These are phyloP conservation scores for Metschnikowia rubicola DNA, from an alignment of 805 yeast species.

Conservation along the genomic window DNA sequence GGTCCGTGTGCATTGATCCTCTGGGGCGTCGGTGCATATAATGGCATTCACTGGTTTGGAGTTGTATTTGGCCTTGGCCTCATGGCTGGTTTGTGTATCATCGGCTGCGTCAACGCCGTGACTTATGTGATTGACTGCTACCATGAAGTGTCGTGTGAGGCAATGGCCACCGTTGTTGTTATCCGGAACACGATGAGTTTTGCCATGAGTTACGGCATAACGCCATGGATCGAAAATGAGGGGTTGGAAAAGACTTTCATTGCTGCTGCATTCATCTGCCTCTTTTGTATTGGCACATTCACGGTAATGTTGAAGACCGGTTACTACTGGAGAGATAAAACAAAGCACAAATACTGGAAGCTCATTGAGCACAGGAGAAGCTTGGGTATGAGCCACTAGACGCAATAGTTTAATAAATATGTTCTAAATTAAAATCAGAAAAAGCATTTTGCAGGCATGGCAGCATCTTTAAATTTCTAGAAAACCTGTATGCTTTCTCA, in stretches of 20 bases:
- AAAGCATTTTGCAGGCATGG: too few relatives aligned
- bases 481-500: too few relatives aligned
- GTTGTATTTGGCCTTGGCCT: conserved; percentile 25
- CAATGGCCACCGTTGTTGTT: conserved; percentile 48
- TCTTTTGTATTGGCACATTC: conserved; percentile 46
- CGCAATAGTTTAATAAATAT: too few relatives aligned
- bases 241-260: conserved; percentile 58
- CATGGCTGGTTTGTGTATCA: conserved; percentile 20
- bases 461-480: too few relatives aligned
- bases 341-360: conserved; percentile 33
- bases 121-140: conserved; percentile 27
- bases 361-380: conserved; percentile 21
- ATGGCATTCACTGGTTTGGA: conserved; percentile 24
- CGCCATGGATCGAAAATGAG: conserved; percentile 51
- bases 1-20: conserved; percentile 18
- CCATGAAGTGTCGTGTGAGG: conserved; percentile 27
- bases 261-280: conserved; percentile 50
- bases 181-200: conserved; percentile 59
- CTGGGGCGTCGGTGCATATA: conserved; percentile 24
- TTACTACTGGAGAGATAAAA: conserved; percentile 32
- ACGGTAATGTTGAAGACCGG: conserved; percentile 37
- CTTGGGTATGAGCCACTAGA: conserved; percentile 9
- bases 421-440: too few relatives aligned
- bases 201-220: conserved; percentile 57
- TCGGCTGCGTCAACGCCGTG: conserved; percentile 27